phyloP scores from a whole-genome alignment of 352 stramenopile genomes.

The Phytophthora fragariaefolia region DNA sequence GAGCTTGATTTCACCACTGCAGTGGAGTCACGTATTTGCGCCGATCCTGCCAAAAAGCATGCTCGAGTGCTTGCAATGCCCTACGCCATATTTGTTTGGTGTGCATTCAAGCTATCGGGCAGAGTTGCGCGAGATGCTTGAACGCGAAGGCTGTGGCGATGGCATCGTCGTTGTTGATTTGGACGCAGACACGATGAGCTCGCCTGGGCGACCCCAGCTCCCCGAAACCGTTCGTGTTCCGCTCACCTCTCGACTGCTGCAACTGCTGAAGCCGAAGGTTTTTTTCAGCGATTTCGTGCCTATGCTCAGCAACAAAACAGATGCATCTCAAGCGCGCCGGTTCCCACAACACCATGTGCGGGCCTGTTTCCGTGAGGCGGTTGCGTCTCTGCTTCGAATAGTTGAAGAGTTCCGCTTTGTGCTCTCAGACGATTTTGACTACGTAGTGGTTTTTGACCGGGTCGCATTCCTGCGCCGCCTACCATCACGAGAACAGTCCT shows the following conservation, averaged over 20 bases:
- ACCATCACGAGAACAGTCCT: slow-evolving; percentile 58
- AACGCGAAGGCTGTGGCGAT: slow-evolving; percentile 74
- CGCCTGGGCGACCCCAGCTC: slow-evolving; percentile 46
- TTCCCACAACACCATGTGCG: slow-evolving; percentile 73
- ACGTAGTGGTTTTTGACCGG: slow-evolving; percentile 86
- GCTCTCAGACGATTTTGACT: slow-evolving; percentile 88
- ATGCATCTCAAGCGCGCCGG: slow-evolving; percentile 30
- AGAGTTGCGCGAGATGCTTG: slow-evolving; percentile 78
- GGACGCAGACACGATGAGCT: slow-evolving; percentile 66
- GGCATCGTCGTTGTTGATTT: slow-evolving; percentile 79
- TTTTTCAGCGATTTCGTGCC: slow-evolving; percentile 83
- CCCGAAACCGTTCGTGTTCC: slow-evolving; percentile 51
- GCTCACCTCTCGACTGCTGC: slow-evolving; percentile 56
- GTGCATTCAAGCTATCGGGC: slow-evolving; percentile 74
- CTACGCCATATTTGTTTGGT: slow-evolving; percentile 88
- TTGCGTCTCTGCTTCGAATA: slow-evolving; percentile 58
- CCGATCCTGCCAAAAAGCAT: slow-evolving; percentile 83
- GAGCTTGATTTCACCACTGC: slow-evolving; percentile 73
- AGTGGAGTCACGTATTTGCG: slow-evolving; percentile 90
- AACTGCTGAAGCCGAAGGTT: slow-evolving; percentile 76
- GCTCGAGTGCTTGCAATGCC: slow-evolving; percentile 85
- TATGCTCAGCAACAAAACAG: slow-evolving; percentile 50
- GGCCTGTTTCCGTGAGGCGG: slow-evolving; percentile 57
- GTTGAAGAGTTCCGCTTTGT: slow-evolving; percentile 87
- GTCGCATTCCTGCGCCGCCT: slow-evolving; percentile 69